phyloP scores from a whole-genome alignment of 23 red algal species.

The Cyanidium caldarium region DNA sequence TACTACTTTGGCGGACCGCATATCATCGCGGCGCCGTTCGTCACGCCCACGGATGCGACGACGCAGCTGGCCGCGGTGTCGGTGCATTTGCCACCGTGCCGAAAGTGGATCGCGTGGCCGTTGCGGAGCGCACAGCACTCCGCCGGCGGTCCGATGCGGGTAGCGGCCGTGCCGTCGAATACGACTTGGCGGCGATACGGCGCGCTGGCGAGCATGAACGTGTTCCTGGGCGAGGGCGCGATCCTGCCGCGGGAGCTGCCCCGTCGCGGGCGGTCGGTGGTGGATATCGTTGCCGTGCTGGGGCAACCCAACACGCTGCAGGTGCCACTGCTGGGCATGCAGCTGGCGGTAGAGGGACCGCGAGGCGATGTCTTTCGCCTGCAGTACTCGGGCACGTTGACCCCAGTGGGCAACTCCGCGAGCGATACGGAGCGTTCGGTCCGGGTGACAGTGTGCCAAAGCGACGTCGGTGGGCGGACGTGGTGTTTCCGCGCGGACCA shows the following conservation, averaged over 20 bases:
- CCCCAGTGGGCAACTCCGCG: too few species aligned
- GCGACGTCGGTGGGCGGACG: too few species aligned
- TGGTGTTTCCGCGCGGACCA: background rate
- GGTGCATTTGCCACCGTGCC: background rate
- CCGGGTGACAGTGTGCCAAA: too few species aligned
- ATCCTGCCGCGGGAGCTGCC: background rate
- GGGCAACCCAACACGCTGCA: background rate
- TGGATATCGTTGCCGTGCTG: background rate
- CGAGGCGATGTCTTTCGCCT: background rate
- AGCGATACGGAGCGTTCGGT: background rate
- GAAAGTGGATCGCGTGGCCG: background rate
- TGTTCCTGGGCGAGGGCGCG: background rate
- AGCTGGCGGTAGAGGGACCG: background rate
- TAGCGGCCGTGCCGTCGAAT: background rate
- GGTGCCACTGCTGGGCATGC: background rate
- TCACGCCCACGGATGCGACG: background rate
- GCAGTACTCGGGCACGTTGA: too few species aligned
- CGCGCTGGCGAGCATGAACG: background rate
- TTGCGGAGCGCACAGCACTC: too few species aligned
- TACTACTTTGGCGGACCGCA: constrained; percentile 9
- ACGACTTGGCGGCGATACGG: background rate
- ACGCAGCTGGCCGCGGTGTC: background rate
- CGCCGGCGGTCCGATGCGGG: too few species aligned
- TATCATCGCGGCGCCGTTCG: constrained; percentile 13
- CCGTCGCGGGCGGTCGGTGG: background rate